Evolutionary conservation across 805 yeast species (phyloP).

Genomic region (Yamadazyma olivae): DNA sequence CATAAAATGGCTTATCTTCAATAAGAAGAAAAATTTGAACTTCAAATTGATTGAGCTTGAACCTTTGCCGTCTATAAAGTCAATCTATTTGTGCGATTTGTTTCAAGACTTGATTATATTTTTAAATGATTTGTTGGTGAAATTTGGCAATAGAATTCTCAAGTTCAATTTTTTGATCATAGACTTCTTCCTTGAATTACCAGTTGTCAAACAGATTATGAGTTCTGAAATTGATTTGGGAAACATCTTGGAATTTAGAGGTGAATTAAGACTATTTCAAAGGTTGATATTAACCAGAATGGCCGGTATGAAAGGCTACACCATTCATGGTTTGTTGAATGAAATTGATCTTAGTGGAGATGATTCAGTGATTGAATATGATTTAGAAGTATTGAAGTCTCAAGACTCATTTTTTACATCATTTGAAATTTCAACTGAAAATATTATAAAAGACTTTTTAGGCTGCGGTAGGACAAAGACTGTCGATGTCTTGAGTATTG

Average conservation of each 20-base stretch:
- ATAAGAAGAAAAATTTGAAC: conserved; percentile 32
- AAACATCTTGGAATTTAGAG: conserved; percentile 38
- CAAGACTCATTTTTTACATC: conserved; percentile 16
- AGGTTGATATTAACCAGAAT: conserved; percentile 38
- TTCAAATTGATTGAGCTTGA: conserved; percentile 35
- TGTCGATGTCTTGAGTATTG: conserved; percentile 72
- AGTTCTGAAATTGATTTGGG: conserved; percentile 9
- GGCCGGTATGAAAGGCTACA: conserved; percentile 18
- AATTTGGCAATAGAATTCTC: conserved; percentile 3
- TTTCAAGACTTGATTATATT: conserved; percentile 36
- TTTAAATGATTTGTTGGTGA: conserved; percentile 34
- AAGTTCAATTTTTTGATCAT: conserved; percentile 8
- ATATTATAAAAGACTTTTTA: conserved; percentile 51
- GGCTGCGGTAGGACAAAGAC: conserved; percentile 56
- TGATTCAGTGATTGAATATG: neutral
- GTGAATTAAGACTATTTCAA: conserved; percentile 47
- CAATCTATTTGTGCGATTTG: conserved; percentile 38
- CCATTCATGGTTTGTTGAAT: conserved; percentile 17
- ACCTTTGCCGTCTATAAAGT: conserved; percentile 37
- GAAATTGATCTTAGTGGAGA: conserved; percentile 3
- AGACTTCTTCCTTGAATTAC: conserved; percentile 6
- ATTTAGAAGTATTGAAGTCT: neutral
- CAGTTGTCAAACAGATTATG: conserved; percentile 1
- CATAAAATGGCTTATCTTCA: conserved; percentile 30
- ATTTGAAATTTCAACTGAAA: conserved; percentile 54